Base-by-base conservation (phyloP, 495 filamentous ascomycete species). In the Hypoxylon fuscum region DNA sequence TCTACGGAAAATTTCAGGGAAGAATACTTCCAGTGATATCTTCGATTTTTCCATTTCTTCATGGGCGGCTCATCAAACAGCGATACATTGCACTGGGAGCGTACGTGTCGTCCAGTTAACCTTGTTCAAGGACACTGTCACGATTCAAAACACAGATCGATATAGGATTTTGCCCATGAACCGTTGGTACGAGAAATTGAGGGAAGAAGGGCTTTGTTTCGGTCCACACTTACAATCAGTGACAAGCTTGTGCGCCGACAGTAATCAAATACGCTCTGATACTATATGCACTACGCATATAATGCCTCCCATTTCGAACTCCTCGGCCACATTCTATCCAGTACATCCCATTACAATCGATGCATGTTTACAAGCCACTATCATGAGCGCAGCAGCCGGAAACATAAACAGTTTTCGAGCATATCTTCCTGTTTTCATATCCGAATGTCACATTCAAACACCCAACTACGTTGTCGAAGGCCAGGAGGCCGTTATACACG, bases 331-430 rank as follows among this genome's bases (percentile, higher is more conserved):
- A 12, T 25, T 35, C 2, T 75, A 75, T 34, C 21, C 55, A 5
- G 41, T 75, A 6, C 73, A 75, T 52, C 73, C 73, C 8, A 47
- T 68, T 1, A 66, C 66, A 2, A 68, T 75, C 3, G 73, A 76
- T 38, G 50, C 62, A 20, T 57, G 62, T 23, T 50, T 77, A 9
- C 73, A 77, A 54, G 46, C 62, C 4, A 41, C 60, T 23, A 61
- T 72, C 17, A 58, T 73, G 1, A 35, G 64, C 1, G 27, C 32
- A 0, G 55, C 63, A 5, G 40, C n/a, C 0, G 68, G 68, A 0
- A 8, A 49, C 14, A 8, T 57, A 11, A 25, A 22, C 15, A 5
- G 41, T 1, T 37, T 69, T 2, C 35, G 20, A 6, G 31, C 40
- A 1, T 58, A 42, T 9, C 17, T 69, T 1, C 66, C 66, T 5